Evolutionary conservation across 2,329 filamentous ascomycete species (phyloP).

Genomic region (Colletotrichum tabaci): DNA sequence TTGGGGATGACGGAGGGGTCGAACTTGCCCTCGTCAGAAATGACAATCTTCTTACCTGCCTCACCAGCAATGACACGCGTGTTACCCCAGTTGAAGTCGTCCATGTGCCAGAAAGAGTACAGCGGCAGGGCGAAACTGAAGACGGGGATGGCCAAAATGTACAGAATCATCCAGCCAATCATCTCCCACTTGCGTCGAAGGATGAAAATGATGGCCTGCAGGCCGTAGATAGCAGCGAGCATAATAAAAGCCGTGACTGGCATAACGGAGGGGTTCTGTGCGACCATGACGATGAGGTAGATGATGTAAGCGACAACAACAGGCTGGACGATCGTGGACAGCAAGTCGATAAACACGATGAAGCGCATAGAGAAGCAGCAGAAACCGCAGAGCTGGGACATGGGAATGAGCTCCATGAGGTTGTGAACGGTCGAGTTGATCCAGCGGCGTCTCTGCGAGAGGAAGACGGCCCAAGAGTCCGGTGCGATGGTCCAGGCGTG

Average conservation of each 20-base stretch:
- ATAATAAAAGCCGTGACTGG: slow-evolving; percentile 91
- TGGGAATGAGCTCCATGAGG: slow-evolving; percentile 92
- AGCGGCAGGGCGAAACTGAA: slow-evolving; percentile 92
- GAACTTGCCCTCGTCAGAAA: slow-evolving; percentile 98
- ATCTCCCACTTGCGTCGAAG: slow-evolving; percentile 98
- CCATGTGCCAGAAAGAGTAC: slow-evolving; percentile 99
- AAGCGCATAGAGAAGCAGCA: slow-evolving; percentile 99
- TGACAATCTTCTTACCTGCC: slow-evolving; percentile 90
- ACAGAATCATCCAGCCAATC: slow-evolving; percentile 99
- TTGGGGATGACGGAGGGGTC: slow-evolving; percentile 92
- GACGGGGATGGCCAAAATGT: slow-evolving; percentile 90
- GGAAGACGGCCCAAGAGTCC: slow-evolving; percentile 93
- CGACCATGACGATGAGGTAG: slow-evolving; percentile 86
- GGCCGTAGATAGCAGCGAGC: slow-evolving; percentile 94
- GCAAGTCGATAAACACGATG: slow-evolving; percentile 92
- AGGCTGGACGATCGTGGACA: slow-evolving; percentile 93
- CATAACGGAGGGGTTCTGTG: slow-evolving; percentile 73
- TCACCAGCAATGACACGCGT: slow-evolving; percentile 97
- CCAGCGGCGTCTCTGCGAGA: slow-evolving; percentile 98
- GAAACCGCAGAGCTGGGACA: slow-evolving; percentile 97
- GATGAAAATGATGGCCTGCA: slow-evolving; percentile 98
- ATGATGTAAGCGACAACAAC: slow-evolving; percentile 91
- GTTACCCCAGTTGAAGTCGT: slow-evolving; percentile 99
- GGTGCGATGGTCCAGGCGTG: slow-evolving; percentile 98
- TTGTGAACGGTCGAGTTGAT: slow-evolving; percentile 99